Percentiles rank a stretch among this genome's conserved stretches.
Evolutionary conservation across 805 yeast genomes (phyloP).

Genomic region (Komagataella kurtzmanii): DNA sequence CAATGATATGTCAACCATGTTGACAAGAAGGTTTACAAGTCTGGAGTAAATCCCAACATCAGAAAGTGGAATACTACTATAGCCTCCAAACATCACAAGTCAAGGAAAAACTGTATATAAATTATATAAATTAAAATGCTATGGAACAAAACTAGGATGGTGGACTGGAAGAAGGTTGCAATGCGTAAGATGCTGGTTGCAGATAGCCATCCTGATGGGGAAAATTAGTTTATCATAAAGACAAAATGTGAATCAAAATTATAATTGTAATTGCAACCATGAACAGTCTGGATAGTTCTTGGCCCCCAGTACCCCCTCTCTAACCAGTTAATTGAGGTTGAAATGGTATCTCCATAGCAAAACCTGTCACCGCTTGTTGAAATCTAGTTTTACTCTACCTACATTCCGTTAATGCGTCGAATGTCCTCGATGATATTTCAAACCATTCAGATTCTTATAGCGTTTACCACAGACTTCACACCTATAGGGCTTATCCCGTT

Average conservation of each 20-base stretch:
- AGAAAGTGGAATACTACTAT: background rate
- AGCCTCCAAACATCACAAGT: background rate
- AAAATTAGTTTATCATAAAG: background rate
- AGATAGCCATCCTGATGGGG: background rate
- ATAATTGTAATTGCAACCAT: background rate
- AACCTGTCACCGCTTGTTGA: background rate
- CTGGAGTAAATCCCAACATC: conserved; percentile 1
- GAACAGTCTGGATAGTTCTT: background rate
- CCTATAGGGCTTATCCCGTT: conserved; percentile 94
- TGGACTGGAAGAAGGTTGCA: background rate
- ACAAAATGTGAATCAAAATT: background rate
- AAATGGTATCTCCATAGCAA: background rate
- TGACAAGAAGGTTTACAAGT: background rate
- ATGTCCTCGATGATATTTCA: conserved; percentile 95
- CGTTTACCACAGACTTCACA: conserved; percentile 98
- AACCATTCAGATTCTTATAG: conserved; percentile 89
- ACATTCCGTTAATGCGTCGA: conserved; percentile 60
- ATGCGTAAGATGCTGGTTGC: background rate
- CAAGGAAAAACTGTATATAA: background rate
- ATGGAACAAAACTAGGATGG: background rate
- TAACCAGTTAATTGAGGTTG: background rate
- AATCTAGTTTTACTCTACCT: background rate
- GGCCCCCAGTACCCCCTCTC: background rate
- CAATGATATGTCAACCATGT: conserved; percentile 9
- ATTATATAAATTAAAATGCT: background rate